These are phyloP conservation scores for Prillingera fragicola DNA, from an alignment of 1,284 basidiomycete species.

Conservation along the genomic window DNA sequence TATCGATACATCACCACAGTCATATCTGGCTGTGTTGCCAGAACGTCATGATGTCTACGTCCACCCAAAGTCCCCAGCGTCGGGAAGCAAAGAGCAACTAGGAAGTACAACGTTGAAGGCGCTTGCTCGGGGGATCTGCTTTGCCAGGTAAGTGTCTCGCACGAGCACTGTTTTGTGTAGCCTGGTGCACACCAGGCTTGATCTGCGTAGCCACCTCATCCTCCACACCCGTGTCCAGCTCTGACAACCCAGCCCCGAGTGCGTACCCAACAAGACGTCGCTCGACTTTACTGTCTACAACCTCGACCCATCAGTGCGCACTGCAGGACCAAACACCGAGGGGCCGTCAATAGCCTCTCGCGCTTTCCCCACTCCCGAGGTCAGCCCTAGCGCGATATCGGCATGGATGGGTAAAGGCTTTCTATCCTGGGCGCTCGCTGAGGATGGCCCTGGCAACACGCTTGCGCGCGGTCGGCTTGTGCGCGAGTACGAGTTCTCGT, in stretches of 20 bases:
- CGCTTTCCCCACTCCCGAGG: constrained; percentile 4
- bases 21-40: constrained; percentile 36
- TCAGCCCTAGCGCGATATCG: constrained; percentile 5
- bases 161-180: not conserved
- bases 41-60: constrained; percentile 39
- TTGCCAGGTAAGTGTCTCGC: constrained; percentile 31
- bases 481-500: constrained; percentile 37
- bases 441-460: constrained; percentile 26
- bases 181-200: not conserved
- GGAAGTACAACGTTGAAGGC: constrained; percentile 38
- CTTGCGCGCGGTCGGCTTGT: constrained; percentile 35
- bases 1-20: constrained; percentile 36
- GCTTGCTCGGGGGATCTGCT: constrained; percentile 38
- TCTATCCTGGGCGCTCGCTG: constrained; percentile 38
- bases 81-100: constrained; percentile 9
- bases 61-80: constrained; percentile 18
- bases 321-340: too few species aligned
- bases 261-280: constrained; percentile 29
- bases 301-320: constrained; percentile 28
- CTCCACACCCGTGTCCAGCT: not conserved
- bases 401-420: constrained; percentile 41
- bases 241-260: constrained; percentile 32
- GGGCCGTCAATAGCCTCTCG: too few species aligned
- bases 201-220: not conserved
- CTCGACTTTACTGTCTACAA: constrained; percentile 46